Percentiles rank a stretch among this genome's conserved stretches.
Evolutionary conservation across 768 basidiomycete genomes (phyloP).

Genomic region (Lepiota brunneoincarnata): DNA sequence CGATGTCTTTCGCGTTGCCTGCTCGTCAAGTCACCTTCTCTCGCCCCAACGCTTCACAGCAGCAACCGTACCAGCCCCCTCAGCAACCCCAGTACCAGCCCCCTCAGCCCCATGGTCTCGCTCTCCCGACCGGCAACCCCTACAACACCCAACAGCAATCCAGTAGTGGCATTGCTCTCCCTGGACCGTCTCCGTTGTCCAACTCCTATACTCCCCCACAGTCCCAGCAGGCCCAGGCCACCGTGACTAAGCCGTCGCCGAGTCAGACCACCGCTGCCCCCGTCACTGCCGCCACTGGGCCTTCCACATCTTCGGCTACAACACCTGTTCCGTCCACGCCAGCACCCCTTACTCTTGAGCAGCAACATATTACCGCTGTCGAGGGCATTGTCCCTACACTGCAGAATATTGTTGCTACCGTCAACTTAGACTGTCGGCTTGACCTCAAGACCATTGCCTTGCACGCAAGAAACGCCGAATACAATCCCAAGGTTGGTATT

Average conservation of each 20-base stretch:
- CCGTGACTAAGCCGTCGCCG: conserved; percentile 17
- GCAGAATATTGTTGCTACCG: conserved; percentile 99
- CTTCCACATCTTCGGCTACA: conserved; percentile 51
- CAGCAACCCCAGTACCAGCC: conserved; percentile 39
- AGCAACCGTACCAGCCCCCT: conserved; percentile 43
- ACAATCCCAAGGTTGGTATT: conserved; percentile 97
- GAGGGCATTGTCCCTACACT: conserved; percentile 99
- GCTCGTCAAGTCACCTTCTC: conserved; percentile 80
- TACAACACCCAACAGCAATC: conserved; percentile 35
- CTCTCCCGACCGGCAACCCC: conserved; percentile 57
- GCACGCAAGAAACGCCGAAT: conserved; percentile 98
- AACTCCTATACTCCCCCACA: conserved; percentile 49
- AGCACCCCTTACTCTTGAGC: conserved; percentile 77
- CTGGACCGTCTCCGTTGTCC: conserved; percentile 54
- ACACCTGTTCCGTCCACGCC: conserved; percentile 64
- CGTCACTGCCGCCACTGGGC: conserved; percentile 49
- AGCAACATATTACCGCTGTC: conserved; percentile 94
- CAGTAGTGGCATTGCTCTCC: conserved; percentile 41
- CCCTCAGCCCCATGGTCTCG: conserved; percentile 40
- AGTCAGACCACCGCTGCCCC: conserved; percentile 23
- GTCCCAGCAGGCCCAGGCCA: conserved; percentile 26
- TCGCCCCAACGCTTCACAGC: conserved; percentile 49
- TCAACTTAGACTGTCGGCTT: conserved; percentile 94
- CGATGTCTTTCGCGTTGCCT: conserved; percentile 65
- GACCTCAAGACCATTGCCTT: conserved; percentile 98